These are phyloP conservation scores for Pythium monospermum DNA, from an alignment of 352 stramenopile genomes.

Conservation along the genomic window DNA sequence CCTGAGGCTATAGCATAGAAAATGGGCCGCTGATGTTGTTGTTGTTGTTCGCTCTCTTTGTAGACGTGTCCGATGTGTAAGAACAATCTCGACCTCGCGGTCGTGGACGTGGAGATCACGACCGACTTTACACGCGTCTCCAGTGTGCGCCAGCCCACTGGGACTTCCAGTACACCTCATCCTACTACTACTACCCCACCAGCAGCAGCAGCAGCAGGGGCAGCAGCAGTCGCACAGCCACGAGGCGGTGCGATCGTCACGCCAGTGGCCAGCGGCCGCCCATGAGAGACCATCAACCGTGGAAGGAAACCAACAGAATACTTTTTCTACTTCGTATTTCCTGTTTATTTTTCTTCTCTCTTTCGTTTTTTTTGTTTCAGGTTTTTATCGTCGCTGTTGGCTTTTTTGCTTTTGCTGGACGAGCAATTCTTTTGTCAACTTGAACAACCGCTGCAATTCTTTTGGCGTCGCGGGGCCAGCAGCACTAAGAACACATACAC, in stretches of 20 bases:
- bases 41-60: too few relatives aligned
- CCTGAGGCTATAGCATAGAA: not conserved
- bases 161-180: not conserved
- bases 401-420: slow-evolving; percentile 32
- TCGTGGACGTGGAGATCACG: slow-evolving; percentile 40
- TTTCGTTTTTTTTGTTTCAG: not conserved
- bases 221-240: not conserved
- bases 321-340: not conserved
- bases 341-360: not conserved
- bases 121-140: not conserved
- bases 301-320: not conserved
- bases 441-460: slow-evolving; percentile 55
- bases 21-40: not conserved
- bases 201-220: not conserved
- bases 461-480: slow-evolving; percentile 54
- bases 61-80: slow-evolving; percentile 84
- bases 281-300: not conserved
- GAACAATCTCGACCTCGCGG: slow-evolving; percentile 59
- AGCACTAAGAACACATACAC: slow-evolving; percentile 39
- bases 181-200: not conserved
- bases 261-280: slow-evolving; percentile 10
- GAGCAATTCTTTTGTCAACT: slow-evolving; percentile 54
- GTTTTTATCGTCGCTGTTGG: slow-evolving; percentile 28
- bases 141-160: not conserved
- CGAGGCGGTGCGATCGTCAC: slow-evolving; percentile 40